Base-by-base conservation (phyloP, 768 basidiomycete species). In the Leccinum arenicola region DNA sequence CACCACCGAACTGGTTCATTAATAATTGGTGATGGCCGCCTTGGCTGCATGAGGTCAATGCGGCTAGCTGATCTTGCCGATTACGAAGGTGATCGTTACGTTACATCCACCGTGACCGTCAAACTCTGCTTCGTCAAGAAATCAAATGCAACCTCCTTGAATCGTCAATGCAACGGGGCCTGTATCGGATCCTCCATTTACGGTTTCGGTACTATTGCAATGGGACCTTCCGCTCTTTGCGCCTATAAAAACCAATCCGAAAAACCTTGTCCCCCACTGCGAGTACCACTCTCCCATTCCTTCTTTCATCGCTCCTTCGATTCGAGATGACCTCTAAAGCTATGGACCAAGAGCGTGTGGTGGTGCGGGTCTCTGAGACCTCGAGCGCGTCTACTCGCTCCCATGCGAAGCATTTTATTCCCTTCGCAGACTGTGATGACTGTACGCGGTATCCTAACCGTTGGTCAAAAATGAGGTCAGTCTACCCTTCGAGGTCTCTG, bases 391-490 rank as follows among this genome's bases (percentile, higher is more conserved):
- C 53, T 43, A 43, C 35, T 45, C 64, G n/a, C 40, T 17, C 27
- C 43, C n/a, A 55, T 54, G n/a, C 43, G 17, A 40, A 47, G 2
- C 27, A 64, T 9, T 25, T 59, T 9, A 15, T 66, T 47, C 55
- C 65, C 21, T 63, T 74, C 15, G 63, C 59, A 55, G 70, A 70
- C 17, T 73, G 71, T 21, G 73, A 75, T 14, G 71, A 74, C 57
- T 76, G 76, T 56, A 66, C 74, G 11, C 68, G 60, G 19, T 74
- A 78, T 64, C 82, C 81, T 12, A 86, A 85, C 67, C 65, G 70
- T 52, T 86, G 83, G 85, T 77, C 81, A n/a, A 77, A 65, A 61
- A 78, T 80, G 56, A 80, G 85, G 86, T 86, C 66, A 45, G 64
- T 57, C 45, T 17, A 17, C 2, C 19, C 23, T 40, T 55, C 35